These are phyloP conservation scores for Microbotryum lychnidis-dioicae DNA, from an alignment of 1,284 basidiomycete species.

Conservation along the genomic window DNA sequence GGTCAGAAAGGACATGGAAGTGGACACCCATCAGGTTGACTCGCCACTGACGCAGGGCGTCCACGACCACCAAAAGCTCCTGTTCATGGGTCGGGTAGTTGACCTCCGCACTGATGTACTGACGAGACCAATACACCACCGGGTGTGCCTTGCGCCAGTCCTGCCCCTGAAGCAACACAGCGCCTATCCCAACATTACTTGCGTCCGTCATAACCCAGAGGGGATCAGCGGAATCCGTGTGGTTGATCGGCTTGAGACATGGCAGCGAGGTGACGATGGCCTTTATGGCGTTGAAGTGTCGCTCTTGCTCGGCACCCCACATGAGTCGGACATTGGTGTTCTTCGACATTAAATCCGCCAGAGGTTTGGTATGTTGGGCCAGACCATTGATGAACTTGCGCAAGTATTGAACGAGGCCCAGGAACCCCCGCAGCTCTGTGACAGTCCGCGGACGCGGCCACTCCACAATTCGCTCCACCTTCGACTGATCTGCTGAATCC, in stretches of 20 bases:
- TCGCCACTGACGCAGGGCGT: no score
- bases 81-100: constrained; percentile 25
- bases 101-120: constrained; percentile 14
- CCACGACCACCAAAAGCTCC: constrained; percentile 22
- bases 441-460: constrained; percentile 40
- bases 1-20: no score
- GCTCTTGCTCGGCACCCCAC: constrained; percentile 8
- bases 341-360: no score
- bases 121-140: constrained; percentile 19
- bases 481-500: constrained; percentile 40
- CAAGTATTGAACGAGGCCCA: constrained; percentile 43
- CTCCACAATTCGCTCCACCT: constrained; percentile 38
- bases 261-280: constrained; percentile 31
- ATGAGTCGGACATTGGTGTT: no score
- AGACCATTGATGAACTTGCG: constrained; percentile 40
- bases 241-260: constrained; percentile 39
- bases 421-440: constrained; percentile 39
- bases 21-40: no score
- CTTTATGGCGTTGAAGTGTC: constrained; percentile 42
- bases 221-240: constrained; percentile 26
- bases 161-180: constrained; percentile 15
- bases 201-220: constrained; percentile 19
- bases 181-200: constrained; percentile 4
- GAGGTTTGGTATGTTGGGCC: constrained; percentile 20
- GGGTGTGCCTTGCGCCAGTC: constrained; percentile 14